Conservation (phyloP, 805 yeast species). For the Cyberlindnera mycetangii region DNA sequence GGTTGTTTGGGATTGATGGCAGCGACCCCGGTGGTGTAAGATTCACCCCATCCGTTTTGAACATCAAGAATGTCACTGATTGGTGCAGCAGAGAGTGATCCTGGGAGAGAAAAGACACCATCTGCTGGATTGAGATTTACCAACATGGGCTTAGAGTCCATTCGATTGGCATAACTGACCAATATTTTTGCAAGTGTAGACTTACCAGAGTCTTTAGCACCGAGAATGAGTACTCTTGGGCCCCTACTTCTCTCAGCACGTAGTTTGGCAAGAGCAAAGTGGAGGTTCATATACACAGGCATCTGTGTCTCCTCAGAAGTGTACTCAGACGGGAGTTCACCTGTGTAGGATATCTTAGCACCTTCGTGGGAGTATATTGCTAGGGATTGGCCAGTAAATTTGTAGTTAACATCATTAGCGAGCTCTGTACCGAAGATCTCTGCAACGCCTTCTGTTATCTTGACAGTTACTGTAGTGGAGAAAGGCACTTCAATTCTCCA, state of each 20-base stretch:
- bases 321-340: conserved; percentile 52
- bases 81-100: conserved; percentile 80
- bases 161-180: conserved; percentile 71
- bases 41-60: conserved; percentile 76
- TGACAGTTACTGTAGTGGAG: conserved; percentile 47
- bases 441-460: conserved; percentile 63
- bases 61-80: conserved; percentile 78
- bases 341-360: conserved; percentile 43
- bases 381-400: conserved; percentile 51
- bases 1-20: conserved; percentile 87
- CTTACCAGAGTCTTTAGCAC: conserved; percentile 74
- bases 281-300: conserved; percentile 62
- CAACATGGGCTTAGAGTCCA: conserved; percentile 63
- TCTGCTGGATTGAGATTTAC: conserved; percentile 77
- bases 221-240: conserved; percentile 62
- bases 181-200: conserved; percentile 68
- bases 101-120: conserved; percentile 76
- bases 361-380: conserved; percentile 66
- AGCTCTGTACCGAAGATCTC: conserved; percentile 94
- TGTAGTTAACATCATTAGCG: conserved; percentile 63
- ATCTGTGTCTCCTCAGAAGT: conserved; percentile 69
- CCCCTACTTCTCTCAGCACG: conserved; percentile 34
- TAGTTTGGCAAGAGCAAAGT: conserved; percentile 67
- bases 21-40: conserved; percentile 72
- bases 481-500: conserved; percentile 75